A percentile compares a stretch with the other conserved stretches of the same genome.
Evolutionary conservation across 805 yeast genomes (phyloP).

Genomic region (Sugiyamaella lignohabitans): DNA sequence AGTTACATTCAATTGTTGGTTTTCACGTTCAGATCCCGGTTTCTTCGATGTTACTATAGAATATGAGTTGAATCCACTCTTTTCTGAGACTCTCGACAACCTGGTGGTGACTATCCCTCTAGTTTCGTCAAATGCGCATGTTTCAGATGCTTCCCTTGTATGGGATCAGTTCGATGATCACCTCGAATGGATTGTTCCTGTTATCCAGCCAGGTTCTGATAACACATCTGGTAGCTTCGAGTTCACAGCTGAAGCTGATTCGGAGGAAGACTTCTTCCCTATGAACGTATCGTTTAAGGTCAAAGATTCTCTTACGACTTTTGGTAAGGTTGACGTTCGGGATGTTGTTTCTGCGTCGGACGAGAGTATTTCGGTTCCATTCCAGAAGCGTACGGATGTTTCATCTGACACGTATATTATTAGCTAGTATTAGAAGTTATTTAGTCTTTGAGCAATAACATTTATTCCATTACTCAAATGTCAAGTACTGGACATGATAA

Average conservation of each 20-base stretch:
- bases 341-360: slow-evolving; percentile 47
- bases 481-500: too few relatives aligned
- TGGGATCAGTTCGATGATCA: slow-evolving; percentile 63
- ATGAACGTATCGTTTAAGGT: slow-evolving; percentile 62
- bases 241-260: slow-evolving; percentile 63
- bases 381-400: slow-evolving; percentile 45
- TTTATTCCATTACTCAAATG: too few relatives aligned
- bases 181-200: slow-evolving; percentile 55
- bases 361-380: slow-evolving; percentile 57
- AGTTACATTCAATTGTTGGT: slow-evolving; percentile 78
- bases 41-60: slow-evolving; percentile 75
- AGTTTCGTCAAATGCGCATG: slow-evolving; percentile 48
- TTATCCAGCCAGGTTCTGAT: slow-evolving; percentile 41
- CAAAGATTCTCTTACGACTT: slow-evolving; percentile 36
- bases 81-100: slow-evolving; percentile 44
- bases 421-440: slow-evolving; percentile 10
- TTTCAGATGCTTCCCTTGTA: slow-evolving; percentile 32
- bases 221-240: slow-evolving; percentile 69
- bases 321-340: slow-evolving; percentile 60
- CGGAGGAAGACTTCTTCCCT: slow-evolving; percentile 86
- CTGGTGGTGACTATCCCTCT: slow-evolving; percentile 60
- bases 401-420: slow-evolving; percentile 35
- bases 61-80: slow-evolving; percentile 60
- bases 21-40: slow-evolving; percentile 53
- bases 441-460: too few relatives aligned